phyloP scores from a whole-genome alignment of 805 yeast genomes.

The Lachancea waltii region DNA sequence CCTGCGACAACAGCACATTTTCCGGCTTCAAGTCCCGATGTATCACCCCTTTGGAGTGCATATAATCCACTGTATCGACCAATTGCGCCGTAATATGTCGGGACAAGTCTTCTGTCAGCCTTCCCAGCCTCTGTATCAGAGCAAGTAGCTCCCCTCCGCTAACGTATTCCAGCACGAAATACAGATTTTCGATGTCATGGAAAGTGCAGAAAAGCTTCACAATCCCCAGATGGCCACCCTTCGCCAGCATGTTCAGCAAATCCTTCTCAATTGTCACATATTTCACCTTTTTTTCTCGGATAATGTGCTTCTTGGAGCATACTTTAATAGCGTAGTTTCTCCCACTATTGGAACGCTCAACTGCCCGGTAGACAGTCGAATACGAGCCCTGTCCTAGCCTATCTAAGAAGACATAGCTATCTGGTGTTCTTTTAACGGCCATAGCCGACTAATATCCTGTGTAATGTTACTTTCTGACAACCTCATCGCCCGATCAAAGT shows the following conservation, averaged over 20 bases:
- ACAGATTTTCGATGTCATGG: constrained; percentile 82
- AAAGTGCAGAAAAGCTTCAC: constrained; percentile 89
- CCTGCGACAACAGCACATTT: constrained; percentile 76
- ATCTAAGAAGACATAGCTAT: constrained; percentile 31
- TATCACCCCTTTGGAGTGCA: constrained; percentile 83
- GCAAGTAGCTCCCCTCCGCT: constrained; percentile 90
- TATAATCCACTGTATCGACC: constrained; percentile 83
- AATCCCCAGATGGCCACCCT: constrained; percentile 89
- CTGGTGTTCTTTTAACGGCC: constrained; percentile 29
- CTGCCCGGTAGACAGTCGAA: constrained; percentile 85
- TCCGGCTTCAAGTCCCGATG: constrained; percentile 96
- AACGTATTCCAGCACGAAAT: constrained; percentile 90
- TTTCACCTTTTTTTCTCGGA: constrained; percentile 88
- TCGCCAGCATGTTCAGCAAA: constrained; percentile 64
- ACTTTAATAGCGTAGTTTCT: constrained; percentile 83
- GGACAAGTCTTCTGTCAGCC: constrained; percentile 66
- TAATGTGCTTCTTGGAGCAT: constrained; percentile 85
- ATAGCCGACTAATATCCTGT: constrained; percentile 3
- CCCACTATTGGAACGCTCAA: constrained; percentile 75
- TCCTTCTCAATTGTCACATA: constrained; percentile 94
- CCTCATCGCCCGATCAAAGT: neutral
- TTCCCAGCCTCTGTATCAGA: constrained; percentile 69
- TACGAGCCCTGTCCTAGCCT: constrained; percentile 89
- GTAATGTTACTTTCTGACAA: neutral
- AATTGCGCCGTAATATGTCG: constrained; percentile 80